Evolutionary conservation across 2,329 filamentous ascomycete species (phyloP), one percentile per base, ranked within the genome.

Genomic region (Phaeomoniella chlamydospora): DNA sequence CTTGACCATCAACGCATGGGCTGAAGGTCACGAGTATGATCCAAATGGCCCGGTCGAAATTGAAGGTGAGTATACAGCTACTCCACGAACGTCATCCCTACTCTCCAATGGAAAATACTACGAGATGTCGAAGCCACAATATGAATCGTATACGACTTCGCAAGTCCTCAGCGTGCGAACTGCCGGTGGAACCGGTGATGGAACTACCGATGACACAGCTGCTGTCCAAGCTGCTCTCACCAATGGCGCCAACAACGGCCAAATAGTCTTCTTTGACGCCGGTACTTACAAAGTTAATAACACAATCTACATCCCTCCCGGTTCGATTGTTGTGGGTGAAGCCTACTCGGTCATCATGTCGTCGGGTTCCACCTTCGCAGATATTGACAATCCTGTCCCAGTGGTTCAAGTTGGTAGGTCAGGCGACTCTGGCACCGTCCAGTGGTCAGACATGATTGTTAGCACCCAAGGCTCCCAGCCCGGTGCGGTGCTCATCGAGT

Each of bases 381-480:
- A 74, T 44, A 66, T 71, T 33, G 64, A 58, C 39, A 63, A 62
- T 33, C 80, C 81, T 0, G 61, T 72, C 22, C 70, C 76, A 0
- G 73, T 86, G 0, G 62, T 86, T 1, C 70, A 75, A 44, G 68
- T 85, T n/a, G 80, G 78, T 10, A 58, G 59, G 3, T 61, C 70
- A 0, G 77, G 79, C 3, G 72, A 84, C 15, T 54, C 54, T 6
- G 82, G 82, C 4, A 62, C 60, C 11, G 62, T 87, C 13, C 80
- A 87, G 52, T 74, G 77, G 63, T 74, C 70, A 3, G 81, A 87
- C 50, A 72, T 81, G 47, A 69, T 87, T 34, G 64, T 87, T 11
- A 74, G 74, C 37, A 83, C 78, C 0, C 66, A 72, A 38, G 81
- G 80, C 1, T 58, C 75, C 16, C 66, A 75, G 5, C 65, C 74